Base-by-base conservation (phyloP, 495 filamentous ascomycete genomes). In the Chaetomium cochliodes region DNA sequence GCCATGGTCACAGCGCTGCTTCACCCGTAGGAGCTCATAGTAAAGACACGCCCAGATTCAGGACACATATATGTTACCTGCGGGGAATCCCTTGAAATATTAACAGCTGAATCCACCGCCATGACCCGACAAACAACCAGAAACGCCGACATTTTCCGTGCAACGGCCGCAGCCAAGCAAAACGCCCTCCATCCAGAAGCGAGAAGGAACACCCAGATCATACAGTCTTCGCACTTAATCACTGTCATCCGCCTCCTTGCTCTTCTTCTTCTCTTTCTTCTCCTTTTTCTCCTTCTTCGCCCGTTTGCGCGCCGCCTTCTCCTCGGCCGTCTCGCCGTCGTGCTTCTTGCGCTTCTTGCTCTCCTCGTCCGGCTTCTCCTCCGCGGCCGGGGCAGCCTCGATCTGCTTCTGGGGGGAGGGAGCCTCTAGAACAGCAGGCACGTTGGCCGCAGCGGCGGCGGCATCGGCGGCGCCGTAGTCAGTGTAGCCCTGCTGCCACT, bases 401-500 rank as follows among this genome's bases (percentile, higher is more conserved):
- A 73, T 71, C 56, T 74, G 67, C 28, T 73, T 69, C 23, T 75
- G 62, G 8, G 69, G 53, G 5, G 70, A 64, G 9, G 63, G 26
- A n/a, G 72, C 23, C 44, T 69, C 69, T 18, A 82, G 73, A 23
- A 75, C 77, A 15, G 60, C 60, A 18, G 81, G 7, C 18, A n/a
- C 46, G 28, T 16, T 20, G 28, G 28, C n/a, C 28, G 26, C 20
- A 12, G 58, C 74, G 39, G 76, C 79, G 5, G 68, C 50, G 22
- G 64, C 61, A 16, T 78, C 70, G 20, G 74, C 74, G 12, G 79
- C 81, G 72, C 81, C 88, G 82, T 86, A 96, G 80, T 98, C 94
- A 74, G 88, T 92, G 83, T 97, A 97, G 42, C 88, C 87, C 51
- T 81, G 79, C 67, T 89, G 92, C 94, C 94, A 98, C 75, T 93